phyloP scores from a whole-genome alignment of 106 monocot species.

The Gastrodia elata region DNA sequence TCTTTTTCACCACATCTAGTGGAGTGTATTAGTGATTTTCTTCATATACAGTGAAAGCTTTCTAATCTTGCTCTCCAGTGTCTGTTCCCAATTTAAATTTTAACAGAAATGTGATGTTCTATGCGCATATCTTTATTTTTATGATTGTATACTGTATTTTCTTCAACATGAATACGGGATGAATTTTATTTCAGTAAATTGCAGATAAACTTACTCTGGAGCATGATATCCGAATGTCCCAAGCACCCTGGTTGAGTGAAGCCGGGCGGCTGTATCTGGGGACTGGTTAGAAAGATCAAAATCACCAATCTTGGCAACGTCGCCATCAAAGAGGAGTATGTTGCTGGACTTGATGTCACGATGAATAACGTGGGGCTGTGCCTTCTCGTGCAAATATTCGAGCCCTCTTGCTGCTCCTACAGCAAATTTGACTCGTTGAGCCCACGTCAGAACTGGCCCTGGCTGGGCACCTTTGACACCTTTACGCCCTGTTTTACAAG shows the following conservation, averaged over 20 bases:
- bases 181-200: neutral
- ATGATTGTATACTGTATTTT: too few species aligned
- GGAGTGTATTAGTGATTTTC: too few species aligned
- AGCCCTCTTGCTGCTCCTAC: conserved; percentile 31
- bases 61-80: too few species aligned
- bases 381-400: conserved; percentile 29
- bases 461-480: conserved; percentile 36
- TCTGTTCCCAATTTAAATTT: too few species aligned
- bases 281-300: conserved; percentile 36
- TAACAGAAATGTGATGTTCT: too few species aligned
- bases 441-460: conserved; percentile 31
- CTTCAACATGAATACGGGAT: too few species aligned
- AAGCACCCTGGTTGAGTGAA: conserved; percentile 34
- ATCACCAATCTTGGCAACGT: conserved; percentile 34
- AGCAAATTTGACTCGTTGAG: conserved; percentile 29
- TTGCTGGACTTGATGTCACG: conserved; percentile 34
- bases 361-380: conserved; percentile 27
- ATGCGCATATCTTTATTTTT: too few species aligned
- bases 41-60: too few species aligned
- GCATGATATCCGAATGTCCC: conserved; percentile 38
- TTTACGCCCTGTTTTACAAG: conserved; percentile 18
- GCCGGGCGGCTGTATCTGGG: conserved; percentile 28
- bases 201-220: conserved; percentile 19
- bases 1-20: too few species aligned
- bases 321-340: conserved; percentile 24